phyloP scores from a whole-genome alignment of 2,329 filamentous ascomycete species.

The Pestalotiopsis sp. region DNA sequence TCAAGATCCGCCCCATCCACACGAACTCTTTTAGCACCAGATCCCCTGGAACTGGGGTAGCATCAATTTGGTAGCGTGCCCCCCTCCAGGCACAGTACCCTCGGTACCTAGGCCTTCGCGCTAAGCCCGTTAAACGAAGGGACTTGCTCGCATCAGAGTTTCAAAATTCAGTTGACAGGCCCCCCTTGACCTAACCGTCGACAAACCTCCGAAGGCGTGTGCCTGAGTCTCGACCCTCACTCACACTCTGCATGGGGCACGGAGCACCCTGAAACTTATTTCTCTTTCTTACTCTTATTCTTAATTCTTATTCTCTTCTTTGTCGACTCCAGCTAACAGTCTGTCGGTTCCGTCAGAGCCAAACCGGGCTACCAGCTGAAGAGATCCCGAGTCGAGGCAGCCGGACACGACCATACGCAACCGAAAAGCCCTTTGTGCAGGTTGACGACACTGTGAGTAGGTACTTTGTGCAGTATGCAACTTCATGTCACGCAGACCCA shows the following conservation, averaged over 20 bases:
- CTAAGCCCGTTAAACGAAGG: neutral
- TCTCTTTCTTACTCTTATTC: too few species aligned
- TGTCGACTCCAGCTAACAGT: too few species aligned
- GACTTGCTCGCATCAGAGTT: slow-evolving; percentile 8
- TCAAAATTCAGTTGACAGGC: slow-evolving; percentile 12
- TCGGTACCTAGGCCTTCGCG: neutral
- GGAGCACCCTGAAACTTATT: too few species aligned
- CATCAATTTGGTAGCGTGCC: neutral
- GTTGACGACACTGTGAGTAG: neutral
- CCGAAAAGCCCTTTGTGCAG: neutral
- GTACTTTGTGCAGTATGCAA: neutral
- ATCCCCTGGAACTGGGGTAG: slow-evolving; percentile 3
- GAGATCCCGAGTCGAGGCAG: too few species aligned
- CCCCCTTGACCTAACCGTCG: neutral
- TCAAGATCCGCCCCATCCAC: slow-evolving; percentile 2
- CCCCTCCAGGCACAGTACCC: neutral
- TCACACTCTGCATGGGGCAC: too few species aligned
- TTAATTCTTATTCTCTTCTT: too few species aligned
- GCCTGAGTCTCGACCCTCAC: too few species aligned
- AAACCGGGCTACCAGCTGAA: too few species aligned
- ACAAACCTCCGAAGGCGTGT: neutral
- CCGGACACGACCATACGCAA: too few species aligned
- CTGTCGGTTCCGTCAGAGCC: too few species aligned
- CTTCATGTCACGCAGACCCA: neutral
- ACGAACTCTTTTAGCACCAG: slow-evolving; percentile 7